Evolutionary conservation across 2,329 filamentous ascomycete species (phyloP), one percentile per base, ranked within the genome.

Genomic region (Parastagonospora nodorum): DNA sequence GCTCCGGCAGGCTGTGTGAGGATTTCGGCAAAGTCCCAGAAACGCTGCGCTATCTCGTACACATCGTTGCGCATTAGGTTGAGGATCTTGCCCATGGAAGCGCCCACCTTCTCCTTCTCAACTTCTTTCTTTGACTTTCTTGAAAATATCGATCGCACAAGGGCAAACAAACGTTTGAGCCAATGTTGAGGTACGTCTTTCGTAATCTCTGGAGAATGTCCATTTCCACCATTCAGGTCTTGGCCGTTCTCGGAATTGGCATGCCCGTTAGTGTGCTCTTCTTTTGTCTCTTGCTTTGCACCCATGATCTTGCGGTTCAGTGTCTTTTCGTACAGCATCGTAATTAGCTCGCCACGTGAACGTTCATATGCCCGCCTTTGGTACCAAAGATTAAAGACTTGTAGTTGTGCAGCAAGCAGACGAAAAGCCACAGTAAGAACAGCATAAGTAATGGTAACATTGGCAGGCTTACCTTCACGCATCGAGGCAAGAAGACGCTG

Each of bases 11-110:
- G 92, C 54, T 88, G 89, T 2, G 87, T 87, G 35, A 95, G 77
- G 1, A 96, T 77, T n/a, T 80, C 79, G 2, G 88, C 82, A 45
- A 94, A 89, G 53, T 96, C 92, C 92, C 92, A 96, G 63, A 96
- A 94, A 37, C 89, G 73, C 64, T 93, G 90, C 2, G 90, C 84
- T 33, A 93, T 84, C 67, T 92, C 88, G 66, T 93, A 94, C 0
- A 88, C 89, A 68, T 94, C 90, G 51, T 83, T 86, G 32, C 90
- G 86, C 79, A 96, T 89, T 2, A 96, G 75, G 63, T 96, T 96
- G 53, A 96, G 82, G 44, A 96, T 94, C 67, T 96, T 96, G 7
- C 92, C 92, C 74, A 92, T 93, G 0, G 89, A 91, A 0, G 92
- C 90, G 2, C 88, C 83, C 48, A 82, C 77, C 48, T 82, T 80